Evolutionary conservation across 495 filamentous ascomycete genomes (phyloP).

Genomic region (Venustampulla echinocandica): DNA sequence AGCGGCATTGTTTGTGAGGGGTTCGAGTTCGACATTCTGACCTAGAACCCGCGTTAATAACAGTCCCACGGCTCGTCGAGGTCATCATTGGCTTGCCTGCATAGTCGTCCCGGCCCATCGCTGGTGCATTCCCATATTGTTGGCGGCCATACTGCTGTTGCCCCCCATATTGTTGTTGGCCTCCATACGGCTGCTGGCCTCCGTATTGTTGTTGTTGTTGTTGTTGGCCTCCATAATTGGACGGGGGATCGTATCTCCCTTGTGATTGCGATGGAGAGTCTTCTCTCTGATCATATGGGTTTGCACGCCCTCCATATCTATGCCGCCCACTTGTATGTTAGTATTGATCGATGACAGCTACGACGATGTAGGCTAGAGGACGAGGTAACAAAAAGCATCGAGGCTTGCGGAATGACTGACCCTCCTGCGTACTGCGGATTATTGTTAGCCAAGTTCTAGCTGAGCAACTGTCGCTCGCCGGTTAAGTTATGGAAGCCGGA

Average conservation of each 20-base stretch:
- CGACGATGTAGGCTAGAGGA: neutral
- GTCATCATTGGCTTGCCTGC: slow-evolving; percentile 35
- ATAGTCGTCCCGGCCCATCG: slow-evolving; percentile 38
- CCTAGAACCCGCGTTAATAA: slow-evolving; percentile 22
- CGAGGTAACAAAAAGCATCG: neutral
- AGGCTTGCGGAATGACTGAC: slow-evolving; percentile 1
- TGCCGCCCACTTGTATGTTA: neutral
- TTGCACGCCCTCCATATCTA: slow-evolving; percentile 35
- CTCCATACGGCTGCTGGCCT: too few species aligned
- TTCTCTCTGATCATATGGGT: slow-evolving; percentile 44
- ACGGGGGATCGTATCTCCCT: slow-evolving; percentile 29
- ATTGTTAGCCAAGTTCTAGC: slow-evolving; percentile 17
- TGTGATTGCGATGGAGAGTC: slow-evolving; percentile 14
- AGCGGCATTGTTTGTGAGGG: slow-evolving; percentile 40
- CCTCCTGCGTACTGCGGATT: slow-evolving; percentile 24
- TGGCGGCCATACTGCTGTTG: slow-evolving; percentile 27
- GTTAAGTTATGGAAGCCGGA: too few species aligned
- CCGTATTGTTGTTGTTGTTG: slow-evolving; percentile 25
- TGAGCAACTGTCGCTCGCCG: slow-evolving; percentile 26
- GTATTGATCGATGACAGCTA: neutral
- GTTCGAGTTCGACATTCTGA: slow-evolving; percentile 55
- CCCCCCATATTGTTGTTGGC: slow-evolving; percentile 28
- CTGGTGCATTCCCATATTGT: slow-evolving; percentile 29
- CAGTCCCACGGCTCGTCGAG: slow-evolving; percentile 30
- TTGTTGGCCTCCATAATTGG: too few species aligned